phyloP scores from a whole-genome alignment of 768 basidiomycete genomes.

The Terana coerulea region DNA sequence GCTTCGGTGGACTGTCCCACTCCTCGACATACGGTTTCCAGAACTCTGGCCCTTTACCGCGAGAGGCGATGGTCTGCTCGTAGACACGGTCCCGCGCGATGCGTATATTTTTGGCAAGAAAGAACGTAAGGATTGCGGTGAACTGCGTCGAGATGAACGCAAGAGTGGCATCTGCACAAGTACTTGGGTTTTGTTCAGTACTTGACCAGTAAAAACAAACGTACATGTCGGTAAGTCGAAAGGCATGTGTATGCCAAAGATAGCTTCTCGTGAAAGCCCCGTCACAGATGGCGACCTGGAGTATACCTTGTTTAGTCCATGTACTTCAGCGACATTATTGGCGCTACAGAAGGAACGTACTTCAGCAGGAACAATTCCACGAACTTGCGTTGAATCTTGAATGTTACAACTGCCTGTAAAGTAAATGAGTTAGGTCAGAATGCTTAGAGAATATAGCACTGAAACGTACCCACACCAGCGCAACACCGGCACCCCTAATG shows the following conservation, averaged over 20 bases:
- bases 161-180: constrained; percentile 62
- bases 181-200: background rate
- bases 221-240: constrained; percentile 70
- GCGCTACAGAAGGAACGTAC: constrained; percentile 28
- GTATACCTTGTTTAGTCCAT: background rate
- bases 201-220: constrained; percentile 14
- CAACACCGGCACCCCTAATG: constrained; percentile 64
- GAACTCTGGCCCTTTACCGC: constrained; percentile 79
- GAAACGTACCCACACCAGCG: constrained; percentile 59
- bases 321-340: background rate
- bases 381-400: constrained; percentile 65
- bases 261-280: constrained; percentile 55
- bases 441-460: background rate
- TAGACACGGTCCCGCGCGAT: constrained; percentile 75
- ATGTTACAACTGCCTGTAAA: constrained; percentile 59
- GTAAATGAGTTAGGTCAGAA: background rate
- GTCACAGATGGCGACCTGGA: constrained; percentile 58
- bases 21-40: constrained; percentile 85
- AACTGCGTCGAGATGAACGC: constrained; percentile 73
- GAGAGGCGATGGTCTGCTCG: constrained; percentile 79
- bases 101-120: constrained; percentile 78
- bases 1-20: constrained; percentile 54
- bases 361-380: constrained; percentile 62
- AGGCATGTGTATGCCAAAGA: constrained; percentile 64
- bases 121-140: constrained; percentile 73